Conservation (phyloP, 192 early-diverging fungal genomes). For the Umbelopsis sp. region DNA sequence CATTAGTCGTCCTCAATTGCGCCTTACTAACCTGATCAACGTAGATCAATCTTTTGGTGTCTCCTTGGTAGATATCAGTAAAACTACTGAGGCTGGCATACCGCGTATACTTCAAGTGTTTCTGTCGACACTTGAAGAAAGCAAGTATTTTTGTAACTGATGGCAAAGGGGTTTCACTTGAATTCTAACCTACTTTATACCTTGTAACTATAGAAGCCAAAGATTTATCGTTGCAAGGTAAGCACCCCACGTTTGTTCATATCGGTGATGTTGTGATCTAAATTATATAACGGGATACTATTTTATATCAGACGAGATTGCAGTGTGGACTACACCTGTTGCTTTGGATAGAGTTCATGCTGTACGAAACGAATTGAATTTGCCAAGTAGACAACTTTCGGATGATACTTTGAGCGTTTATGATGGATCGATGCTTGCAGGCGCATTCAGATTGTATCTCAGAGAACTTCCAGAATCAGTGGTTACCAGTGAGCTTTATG, state of each 20-base stretch:
- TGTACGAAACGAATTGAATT: constrained; percentile 66
- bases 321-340: constrained; percentile 63
- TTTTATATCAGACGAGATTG: constrained; percentile 46
- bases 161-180: not conserved
- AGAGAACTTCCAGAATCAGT: constrained; percentile 71
- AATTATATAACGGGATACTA: constrained; percentile 20
- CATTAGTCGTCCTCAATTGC: too few species aligned
- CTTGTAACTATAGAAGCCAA: not conserved
- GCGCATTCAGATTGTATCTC: constrained; percentile 66
- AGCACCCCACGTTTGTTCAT: not conserved
- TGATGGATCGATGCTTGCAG: constrained; percentile 59
- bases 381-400: constrained; percentile 53
- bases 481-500: constrained; percentile 71
- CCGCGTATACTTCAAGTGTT: constrained; percentile 64
- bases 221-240: constrained; percentile 14
- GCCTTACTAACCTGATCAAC: not conserved
- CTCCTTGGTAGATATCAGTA: constrained; percentile 65
- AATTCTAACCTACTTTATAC: not conserved
- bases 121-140: constrained; percentile 61
- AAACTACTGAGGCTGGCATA: constrained; percentile 47
- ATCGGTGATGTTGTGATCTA: not conserved
- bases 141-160: not conserved
- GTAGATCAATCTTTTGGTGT: constrained; percentile 80
- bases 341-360: constrained; percentile 61
- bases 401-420: constrained; percentile 55